Evolutionary conservation across 2,329 filamentous ascomycete genomes (phyloP), one percentile per base, ranked within the genome.

Genomic region (Colletotrichum spinosum): DNA sequence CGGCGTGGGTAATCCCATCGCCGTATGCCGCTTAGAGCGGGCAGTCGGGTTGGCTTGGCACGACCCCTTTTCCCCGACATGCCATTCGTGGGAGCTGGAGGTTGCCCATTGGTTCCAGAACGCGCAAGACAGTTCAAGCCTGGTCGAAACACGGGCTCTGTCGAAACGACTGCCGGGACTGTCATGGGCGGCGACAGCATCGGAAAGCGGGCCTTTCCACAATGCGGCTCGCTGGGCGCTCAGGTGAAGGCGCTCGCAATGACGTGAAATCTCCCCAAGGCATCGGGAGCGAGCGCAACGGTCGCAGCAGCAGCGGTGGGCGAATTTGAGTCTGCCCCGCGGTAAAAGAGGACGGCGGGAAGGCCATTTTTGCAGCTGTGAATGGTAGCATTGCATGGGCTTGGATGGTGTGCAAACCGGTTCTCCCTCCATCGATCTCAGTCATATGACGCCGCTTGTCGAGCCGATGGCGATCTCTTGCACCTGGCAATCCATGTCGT

Each of bases 11-110:
- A 45, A 34, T n/a, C 15, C 25, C 25, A 25, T 25, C 25, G 25
- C 25, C 25, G 25, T 25, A 25, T 25, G 25, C 39, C 17, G 49
- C 58, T 39, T 54, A 54, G 42, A 17, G 55, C 49, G 49, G 55
- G 33, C 50, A 33, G 38, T 17, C 25, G 25, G 34, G 15, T 55
- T 35, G 55, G 35, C 57, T 61, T 65, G 57, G 62, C 57, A 35
- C 38, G 50, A 46, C 38, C 49, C 59, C 60, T 53, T 50, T 65
- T 67, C 38, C 54, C 55, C 50, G 54, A 60, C 54, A 65, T 65
- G 50, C 55, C 60, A 44, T 59, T 65, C 60, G 60, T 59, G 53
- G 53, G 54, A 51, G 60, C 60, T 39, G 17, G 58, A 11, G 12
- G 37, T 33, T 35, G 60, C 33, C 50, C 33, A 48, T 54, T 51